Conservation (phyloP, 192 early-diverging fungal genomes). For the Ambispora gerdemannii region DNA sequence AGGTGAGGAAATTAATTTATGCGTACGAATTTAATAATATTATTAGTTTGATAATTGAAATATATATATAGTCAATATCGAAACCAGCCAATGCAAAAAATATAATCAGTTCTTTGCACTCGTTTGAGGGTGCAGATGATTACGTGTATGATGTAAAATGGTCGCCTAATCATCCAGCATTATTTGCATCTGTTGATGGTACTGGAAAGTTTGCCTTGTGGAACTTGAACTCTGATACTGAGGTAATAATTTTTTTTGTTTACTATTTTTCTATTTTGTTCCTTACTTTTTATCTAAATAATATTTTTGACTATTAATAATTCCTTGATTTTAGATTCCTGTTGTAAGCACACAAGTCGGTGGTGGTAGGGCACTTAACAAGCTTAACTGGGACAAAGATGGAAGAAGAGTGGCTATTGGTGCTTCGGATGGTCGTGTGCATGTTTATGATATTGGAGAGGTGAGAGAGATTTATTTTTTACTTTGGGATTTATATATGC, state of each 20-base stretch:
- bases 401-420: conserved; percentile 80
- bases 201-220: conserved; percentile 86
- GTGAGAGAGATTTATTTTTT: conserved; percentile 41
- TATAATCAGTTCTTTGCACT: conserved; percentile 64
- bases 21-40: too few species aligned
- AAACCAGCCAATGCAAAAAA: conserved; percentile 50
- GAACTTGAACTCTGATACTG: conserved; percentile 88
- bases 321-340: conserved; percentile 40
- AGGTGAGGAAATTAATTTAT: too few species aligned
- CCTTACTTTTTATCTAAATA: neutral
- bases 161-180: conserved; percentile 92
- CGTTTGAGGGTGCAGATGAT: conserved; percentile 91
- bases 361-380: conserved; percentile 79
- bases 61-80: conserved; percentile 41
- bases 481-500: neutral
- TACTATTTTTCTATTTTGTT: neutral
- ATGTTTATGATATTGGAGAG: conserved; percentile 93
- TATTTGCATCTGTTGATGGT: conserved; percentile 92
- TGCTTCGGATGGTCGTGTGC: conserved; percentile 77
- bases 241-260: conserved; percentile 52
- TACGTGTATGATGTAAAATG: conserved; percentile 98
- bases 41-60: neutral
- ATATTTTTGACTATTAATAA: conserved; percentile 4
- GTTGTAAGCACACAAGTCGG: conserved; percentile 57
- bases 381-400: conserved; percentile 90